A percentile compares a stretch with the other conserved stretches of the same genome.
These are phyloP conservation scores for Paxillus ammoniavirescens DNA, from an alignment of 768 basidiomycete genomes.

Conservation along the genomic window DNA sequence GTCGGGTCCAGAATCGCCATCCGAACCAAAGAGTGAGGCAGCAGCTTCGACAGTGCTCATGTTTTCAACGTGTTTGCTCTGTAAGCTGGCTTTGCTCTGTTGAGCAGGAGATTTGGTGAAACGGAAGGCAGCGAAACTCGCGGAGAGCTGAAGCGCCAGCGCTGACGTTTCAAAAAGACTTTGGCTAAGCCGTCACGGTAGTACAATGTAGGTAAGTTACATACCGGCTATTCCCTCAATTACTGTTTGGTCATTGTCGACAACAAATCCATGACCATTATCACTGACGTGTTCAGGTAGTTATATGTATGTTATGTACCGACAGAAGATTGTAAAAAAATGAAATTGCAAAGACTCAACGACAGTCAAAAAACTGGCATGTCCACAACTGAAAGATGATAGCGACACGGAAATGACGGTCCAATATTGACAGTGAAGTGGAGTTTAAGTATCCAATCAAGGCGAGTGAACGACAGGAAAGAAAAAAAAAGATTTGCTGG, in stretches of 20 bases:
- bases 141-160: constrained; percentile 2
- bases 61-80: constrained; percentile 31
- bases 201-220: background rate
- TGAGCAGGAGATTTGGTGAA: constrained; percentile 2
- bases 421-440: constrained; percentile 34
- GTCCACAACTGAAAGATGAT: constrained; percentile 14
- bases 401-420: constrained; percentile 11
- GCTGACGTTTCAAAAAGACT: constrained; percentile 11
- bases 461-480: constrained; percentile 15
- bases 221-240: background rate
- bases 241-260: constrained; percentile 31
- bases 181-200: constrained; percentile 4
- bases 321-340: constrained; percentile 3
- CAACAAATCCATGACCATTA: constrained; percentile 18
- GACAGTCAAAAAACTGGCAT: background rate
- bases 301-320: constrained; percentile 16
- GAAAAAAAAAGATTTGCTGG: constrained; percentile 22
- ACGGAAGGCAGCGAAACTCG: background rate
- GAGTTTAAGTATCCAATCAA: constrained; percentile 26
- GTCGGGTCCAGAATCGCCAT: constrained; percentile 55
- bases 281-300: constrained; percentile 11
- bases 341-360: background rate
- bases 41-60: constrained; percentile 77
- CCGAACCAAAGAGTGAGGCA: constrained; percentile 74
- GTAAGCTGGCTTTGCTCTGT: constrained; percentile 16